These are phyloP conservation scores for Chimonanthus salicifolius DNA, from an alignment of 164 flowering plant species.

Conservation along the genomic window DNA sequence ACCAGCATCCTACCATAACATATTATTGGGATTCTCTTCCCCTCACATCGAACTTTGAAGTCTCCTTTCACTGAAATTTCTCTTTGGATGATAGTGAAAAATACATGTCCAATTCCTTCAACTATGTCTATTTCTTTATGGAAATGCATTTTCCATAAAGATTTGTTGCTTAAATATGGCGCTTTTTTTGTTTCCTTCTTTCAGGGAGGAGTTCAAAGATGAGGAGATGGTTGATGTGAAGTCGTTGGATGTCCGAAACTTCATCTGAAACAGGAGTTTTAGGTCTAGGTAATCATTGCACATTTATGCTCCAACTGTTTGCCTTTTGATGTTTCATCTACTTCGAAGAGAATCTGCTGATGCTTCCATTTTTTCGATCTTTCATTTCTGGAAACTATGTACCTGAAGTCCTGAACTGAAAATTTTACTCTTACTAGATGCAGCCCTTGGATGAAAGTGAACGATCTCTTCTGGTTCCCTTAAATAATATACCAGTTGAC, in stretches of 20 bases:
- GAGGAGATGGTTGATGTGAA: slow-evolving; percentile 68
- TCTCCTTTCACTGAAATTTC: no score
- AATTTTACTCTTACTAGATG: background rate
- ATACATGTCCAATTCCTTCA: no score
- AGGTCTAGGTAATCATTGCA: background rate
- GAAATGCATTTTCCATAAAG: no score
- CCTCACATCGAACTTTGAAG: no score
- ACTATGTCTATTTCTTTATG: no score
- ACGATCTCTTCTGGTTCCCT: background rate
- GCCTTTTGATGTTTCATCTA: background rate
- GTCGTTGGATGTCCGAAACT: slow-evolving; percentile 87
- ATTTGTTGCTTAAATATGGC: background rate
- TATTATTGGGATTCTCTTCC: no score
- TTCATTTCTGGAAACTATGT: background rate
- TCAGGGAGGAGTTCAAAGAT: slow-evolving; percentile 96
- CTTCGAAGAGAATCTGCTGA: no score
- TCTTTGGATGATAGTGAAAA: no score
- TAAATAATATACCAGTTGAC: background rate
- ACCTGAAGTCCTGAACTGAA: background rate
- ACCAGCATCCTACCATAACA: no score
- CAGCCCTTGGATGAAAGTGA: background rate
- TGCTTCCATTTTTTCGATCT: background rate
- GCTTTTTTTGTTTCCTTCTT: background rate
- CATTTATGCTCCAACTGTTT: background rate
- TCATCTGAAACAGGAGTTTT: slow-evolving; percentile 39